Evolutionary conservation across 345 rosid species (phyloP).

Genomic region (Eucalyptus cladocalyx): DNA sequence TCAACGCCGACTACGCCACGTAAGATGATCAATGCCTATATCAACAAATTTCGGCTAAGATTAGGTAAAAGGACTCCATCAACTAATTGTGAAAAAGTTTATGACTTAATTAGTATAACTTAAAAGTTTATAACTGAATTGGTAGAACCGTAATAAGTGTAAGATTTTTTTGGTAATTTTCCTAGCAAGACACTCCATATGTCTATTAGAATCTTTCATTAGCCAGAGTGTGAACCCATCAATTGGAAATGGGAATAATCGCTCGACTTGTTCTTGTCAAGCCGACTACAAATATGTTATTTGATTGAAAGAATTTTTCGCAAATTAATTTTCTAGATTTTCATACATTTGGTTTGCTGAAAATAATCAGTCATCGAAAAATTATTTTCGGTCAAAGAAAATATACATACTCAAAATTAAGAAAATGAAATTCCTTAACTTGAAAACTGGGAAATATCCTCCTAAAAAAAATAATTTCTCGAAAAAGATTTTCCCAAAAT

Average conservation of each 20-base stretch:
- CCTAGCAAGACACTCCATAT: neutral
- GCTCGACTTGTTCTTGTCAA: neutral
- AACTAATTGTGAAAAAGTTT: too few relatives aligned
- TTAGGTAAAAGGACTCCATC: too few relatives aligned
- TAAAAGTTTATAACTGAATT: too few relatives aligned
- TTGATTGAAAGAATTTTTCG: neutral
- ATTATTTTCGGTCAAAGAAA: neutral
- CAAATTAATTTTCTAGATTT: neutral
- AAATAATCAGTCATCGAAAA: neutral
- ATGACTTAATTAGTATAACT: too few relatives aligned
- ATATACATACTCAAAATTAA: neutral
- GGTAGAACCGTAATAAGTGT: fast-evolving
- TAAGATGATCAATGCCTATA: too few relatives aligned
- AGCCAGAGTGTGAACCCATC: fast-evolving
- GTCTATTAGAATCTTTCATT: neutral
- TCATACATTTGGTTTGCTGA: neutral
- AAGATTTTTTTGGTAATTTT: too few relatives aligned
- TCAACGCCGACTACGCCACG: fast-evolving
- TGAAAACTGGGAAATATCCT: neutral
- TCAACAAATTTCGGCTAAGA: too few relatives aligned
- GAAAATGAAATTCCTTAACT: neutral
- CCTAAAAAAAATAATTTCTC: neutral
- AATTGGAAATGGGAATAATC: neutral
- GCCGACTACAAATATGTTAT: neutral
- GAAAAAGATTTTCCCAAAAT: neutral